Percentiles rank a stretch among this genome's conserved stretches.
Conservation (phyloP, 1,139 yeast species). For the Debaryomycetaceae sp. region DNA sequence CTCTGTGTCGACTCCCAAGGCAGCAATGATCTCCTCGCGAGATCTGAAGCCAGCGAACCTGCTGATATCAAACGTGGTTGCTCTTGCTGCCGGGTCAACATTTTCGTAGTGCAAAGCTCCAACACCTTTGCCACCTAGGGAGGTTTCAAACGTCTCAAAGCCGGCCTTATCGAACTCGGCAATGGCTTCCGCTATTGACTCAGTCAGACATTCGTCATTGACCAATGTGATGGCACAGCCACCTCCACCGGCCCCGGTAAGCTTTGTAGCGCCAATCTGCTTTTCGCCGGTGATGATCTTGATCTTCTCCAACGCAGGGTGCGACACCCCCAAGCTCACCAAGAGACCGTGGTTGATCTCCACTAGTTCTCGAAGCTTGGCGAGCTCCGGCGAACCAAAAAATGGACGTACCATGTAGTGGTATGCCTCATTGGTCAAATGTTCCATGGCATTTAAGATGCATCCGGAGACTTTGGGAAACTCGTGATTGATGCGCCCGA, state of each 20-base stretch:
- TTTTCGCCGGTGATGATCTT: slow-evolving; percentile 58
- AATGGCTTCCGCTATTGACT: slow-evolving; percentile 27
- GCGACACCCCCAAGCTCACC: slow-evolving; percentile 86
- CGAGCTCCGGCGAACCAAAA: slow-evolving; percentile 41
- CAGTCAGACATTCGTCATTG: slow-evolving; percentile 40
- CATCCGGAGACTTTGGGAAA: slow-evolving; percentile 54
- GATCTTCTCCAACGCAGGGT: slow-evolving; percentile 76
- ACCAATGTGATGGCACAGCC: slow-evolving; percentile 94
- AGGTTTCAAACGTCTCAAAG: slow-evolving; percentile 76
- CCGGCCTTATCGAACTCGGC: slow-evolving; percentile 44
- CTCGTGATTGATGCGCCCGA: slow-evolving; percentile 49
- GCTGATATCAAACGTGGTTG: slow-evolving; percentile 26
- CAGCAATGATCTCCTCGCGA: slow-evolving; percentile 45
- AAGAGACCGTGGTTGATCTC: slow-evolving; percentile 84
- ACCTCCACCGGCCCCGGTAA: slow-evolving; percentile 99
- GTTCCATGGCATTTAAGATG: slow-evolving; percentile 68
- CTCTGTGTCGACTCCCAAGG: slow-evolving; percentile 37
- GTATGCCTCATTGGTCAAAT: slow-evolving; percentile 65
- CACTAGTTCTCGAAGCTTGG: slow-evolving; percentile 60
- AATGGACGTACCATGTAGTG: slow-evolving; percentile 51
- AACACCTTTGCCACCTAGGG: slow-evolving; percentile 87
- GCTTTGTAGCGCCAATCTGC: slow-evolving; percentile 78
- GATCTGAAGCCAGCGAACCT: slow-evolving; percentile 31
- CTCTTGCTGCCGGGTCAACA: slow-evolving; percentile 12
- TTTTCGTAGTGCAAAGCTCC: slow-evolving; percentile 41